Base-by-base conservation (phyloP, 202 grass and related monocot species). In the Zoysia matrella region DNA sequence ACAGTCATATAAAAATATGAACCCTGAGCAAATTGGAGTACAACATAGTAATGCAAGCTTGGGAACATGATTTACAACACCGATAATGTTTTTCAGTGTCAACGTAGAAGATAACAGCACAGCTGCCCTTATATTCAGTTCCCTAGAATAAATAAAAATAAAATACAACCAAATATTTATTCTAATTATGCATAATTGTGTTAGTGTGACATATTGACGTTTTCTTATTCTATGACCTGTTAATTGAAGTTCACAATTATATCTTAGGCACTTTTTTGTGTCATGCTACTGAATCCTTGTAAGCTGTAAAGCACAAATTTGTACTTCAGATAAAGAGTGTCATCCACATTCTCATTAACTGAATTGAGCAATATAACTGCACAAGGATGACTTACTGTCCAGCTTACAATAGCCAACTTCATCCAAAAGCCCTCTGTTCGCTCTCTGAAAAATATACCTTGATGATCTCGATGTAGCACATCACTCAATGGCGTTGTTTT, bases 311-410 rank as follows among this genome's bases (percentile, higher is more conserved):
- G 46, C 64, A 8, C 1, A 42, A 60, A 7, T 43, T 11, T 4
- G 2, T 50, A 22, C 13, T 44, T 80, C n/a, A 74, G 30, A 75
- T 61, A 73, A 60, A 52, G 46, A 64, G 46, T 69, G 30, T 49
- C 18, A 14, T 80, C 8, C 11, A 11, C 13, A 75, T 82, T 82
- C 30, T 57, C 63, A 55, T 74, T 72, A 80, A 67, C 47, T 60
- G 46, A 74, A 74, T 39, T 10, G 65, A 73, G 43, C 11, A 73
- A 51, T 47, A 69, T 62, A 14, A 84, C 57, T 84, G 53, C n/a
- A 60, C 80, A 41, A 60, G 71, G 79, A 66, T 84, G 83, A 89
- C 78, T 79, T 95, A 99, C 96, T 66, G 78, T 95, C 96, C 92
- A 99, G 80, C 83, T 95, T 78, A 92, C 69, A 78, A 92, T 83